These are phyloP conservation scores for Chondrostereum purpureum DNA, from an alignment of 1,284 basidiomycete species.

Conservation along the genomic window DNA sequence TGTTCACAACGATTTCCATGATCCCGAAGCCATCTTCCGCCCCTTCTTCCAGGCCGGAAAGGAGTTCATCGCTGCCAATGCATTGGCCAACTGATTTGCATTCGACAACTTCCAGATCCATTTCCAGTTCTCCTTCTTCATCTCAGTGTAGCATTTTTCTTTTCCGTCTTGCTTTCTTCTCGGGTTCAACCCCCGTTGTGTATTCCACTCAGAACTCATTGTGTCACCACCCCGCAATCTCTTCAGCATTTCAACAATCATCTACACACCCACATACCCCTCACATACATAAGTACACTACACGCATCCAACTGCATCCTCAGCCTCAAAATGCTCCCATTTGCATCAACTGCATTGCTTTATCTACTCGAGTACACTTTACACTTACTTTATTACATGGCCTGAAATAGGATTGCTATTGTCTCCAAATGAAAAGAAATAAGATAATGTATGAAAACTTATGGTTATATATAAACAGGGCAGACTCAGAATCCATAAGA, in stretches of 20 bases:
- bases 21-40: constrained; percentile 77
- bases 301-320: constrained; percentile 22
- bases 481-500: too few species aligned
- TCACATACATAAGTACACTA: constrained; percentile 1
- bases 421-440: too few species aligned
- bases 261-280: constrained; percentile 17
- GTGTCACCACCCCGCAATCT: constrained; percentile 20
- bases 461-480: too few species aligned
- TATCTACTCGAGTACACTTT: background rate
- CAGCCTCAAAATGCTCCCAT: constrained; percentile 3
- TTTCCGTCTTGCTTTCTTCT: too few species aligned
- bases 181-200: constrained; percentile 76
- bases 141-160: constrained; percentile 17
- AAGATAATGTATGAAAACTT: too few species aligned
- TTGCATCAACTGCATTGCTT: constrained; percentile 13
- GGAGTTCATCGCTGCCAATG: constrained; percentile 37
- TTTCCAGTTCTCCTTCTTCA: constrained; percentile 20
- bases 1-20: constrained; percentile 95
- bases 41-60: constrained; percentile 77
- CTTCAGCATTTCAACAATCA: constrained; percentile 16
- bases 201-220: constrained; percentile 25
- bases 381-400: too few species aligned
- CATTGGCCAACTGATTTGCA: constrained; percentile 9
- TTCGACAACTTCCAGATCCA: constrained; percentile 2
- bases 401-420: too few species aligned